Percentiles rank a stretch among this genome's conserved stretches.
Conservation (phyloP, 495 filamentous ascomycete species). For the Jackrogersella minutella region DNA sequence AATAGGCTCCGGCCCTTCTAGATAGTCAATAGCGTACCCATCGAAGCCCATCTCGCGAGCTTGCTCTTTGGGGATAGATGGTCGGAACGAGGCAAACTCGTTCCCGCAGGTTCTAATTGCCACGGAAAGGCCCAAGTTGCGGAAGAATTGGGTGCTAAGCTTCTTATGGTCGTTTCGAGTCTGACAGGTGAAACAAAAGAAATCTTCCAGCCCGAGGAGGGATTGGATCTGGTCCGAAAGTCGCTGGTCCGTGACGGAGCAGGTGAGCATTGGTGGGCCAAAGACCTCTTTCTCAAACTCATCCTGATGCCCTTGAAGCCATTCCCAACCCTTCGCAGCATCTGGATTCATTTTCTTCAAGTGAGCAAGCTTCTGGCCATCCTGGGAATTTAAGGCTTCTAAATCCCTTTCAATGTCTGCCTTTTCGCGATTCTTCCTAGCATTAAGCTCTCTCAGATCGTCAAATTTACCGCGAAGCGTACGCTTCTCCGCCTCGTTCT, state of each 20-base stretch:
- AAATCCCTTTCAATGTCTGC: conserved; percentile 58
- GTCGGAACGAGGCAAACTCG: conserved; percentile 57
- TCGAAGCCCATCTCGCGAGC: conserved; percentile 73
- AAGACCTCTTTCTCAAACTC: conserved; percentile 83
- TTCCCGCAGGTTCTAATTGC: conserved; percentile 66
- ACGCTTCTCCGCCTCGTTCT: conserved; percentile 50
- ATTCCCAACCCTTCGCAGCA: conserved; percentile 75
- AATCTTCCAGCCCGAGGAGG: conserved; percentile 67
- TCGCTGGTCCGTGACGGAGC: conserved; percentile 77
- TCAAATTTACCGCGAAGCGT: conserved; percentile 47
- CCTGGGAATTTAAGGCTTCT: conserved; percentile 72
- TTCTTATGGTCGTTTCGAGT: conserved; percentile 75
- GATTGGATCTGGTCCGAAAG: conserved; percentile 80
- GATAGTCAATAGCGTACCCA: conserved; percentile 76
- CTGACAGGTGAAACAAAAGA: conserved; percentile 79
- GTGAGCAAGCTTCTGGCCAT: conserved; percentile 75
- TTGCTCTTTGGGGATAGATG: conserved; percentile 64
- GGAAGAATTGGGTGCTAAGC: conserved; percentile 64
- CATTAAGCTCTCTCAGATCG: conserved; percentile 33
- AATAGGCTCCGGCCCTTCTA: conserved; percentile 84
- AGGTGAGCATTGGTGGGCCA: conserved; percentile 83
- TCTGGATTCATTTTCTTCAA: conserved; percentile 66
- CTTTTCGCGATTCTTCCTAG: conserved; percentile 31
- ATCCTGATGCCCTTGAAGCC: conserved; percentile 75
- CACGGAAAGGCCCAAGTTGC: conserved; percentile 66